Base-by-base conservation (phyloP, 2,329 filamentous ascomycete species). In the Rhinocladiella similis region DNA sequence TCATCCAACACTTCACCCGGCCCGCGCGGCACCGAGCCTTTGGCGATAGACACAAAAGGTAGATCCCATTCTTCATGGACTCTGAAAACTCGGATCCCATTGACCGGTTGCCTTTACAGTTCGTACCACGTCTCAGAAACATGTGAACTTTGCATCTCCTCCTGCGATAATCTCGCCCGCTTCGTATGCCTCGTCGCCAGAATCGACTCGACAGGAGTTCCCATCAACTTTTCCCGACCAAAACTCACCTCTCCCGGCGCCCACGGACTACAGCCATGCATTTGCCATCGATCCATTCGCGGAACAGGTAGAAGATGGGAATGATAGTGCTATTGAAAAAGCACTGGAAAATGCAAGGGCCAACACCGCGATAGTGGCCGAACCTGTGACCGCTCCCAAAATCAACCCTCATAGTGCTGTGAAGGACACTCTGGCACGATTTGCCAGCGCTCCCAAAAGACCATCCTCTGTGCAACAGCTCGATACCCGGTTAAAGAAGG, bases 211-310 rank as follows among this genome's bases (percentile, higher is more conserved):
- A 54, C 59, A 63, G 22, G 60, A 60, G n/a, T 54, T 56, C 45
- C 59, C 51, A 3, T 53, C 56, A 36, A 29, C 54, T 5, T 54
- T 54, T 43, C 45, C 50, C 3, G 61, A 52, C 27, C 60, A 57
- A n/a, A 53, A 47, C 25, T 47, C 48, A 16, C 27, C 50, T 14
- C 20, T 52, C 13, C 48, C 56, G 27, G 29, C 36, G 5, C 50
- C 53, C 42, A 57, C 51, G 20, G 51, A 56, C 47, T 62, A 62
- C 38, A 54, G 57, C 47, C 68, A 73, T 33, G 69, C 68, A 38
- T 67, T 68, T 19, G 53, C 54, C 5, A 60, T 57, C n/a, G 70
- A 77, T 61, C 74, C 73, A 0, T 76, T 77, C 64, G 67, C 70
- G 53, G 68, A 68, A 42, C 68, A 69, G 51, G 51, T 35, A 51